These are phyloP conservation scores for Miscanthus lutarioriparius DNA, from an alignment of 176 grass and related monocot species.

Conservation along the genomic window DNA sequence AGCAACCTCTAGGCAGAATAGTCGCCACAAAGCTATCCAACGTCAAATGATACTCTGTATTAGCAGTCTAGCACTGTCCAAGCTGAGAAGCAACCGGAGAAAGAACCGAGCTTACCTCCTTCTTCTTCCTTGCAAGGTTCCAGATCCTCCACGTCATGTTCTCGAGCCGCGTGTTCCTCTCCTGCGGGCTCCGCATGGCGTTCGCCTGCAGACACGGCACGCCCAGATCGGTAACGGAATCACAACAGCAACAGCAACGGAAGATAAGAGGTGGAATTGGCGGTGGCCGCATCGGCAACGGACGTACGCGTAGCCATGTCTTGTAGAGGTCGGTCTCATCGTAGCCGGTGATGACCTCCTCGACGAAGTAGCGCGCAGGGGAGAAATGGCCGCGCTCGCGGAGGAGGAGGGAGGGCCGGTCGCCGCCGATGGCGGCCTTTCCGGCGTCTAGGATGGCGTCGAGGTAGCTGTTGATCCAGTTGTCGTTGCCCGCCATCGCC, in stretches of 20 bases:
- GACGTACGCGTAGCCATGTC: conserved; percentile 74
- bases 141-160: conserved; percentile 99
- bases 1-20: background rate
- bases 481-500: conserved; percentile 70
- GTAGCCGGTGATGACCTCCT: conserved; percentile 85
- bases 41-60: background rate
- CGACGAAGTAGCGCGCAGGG: conserved; percentile 80
- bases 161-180: conserved; percentile 97
- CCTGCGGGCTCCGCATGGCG: conserved; percentile 97
- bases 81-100: background rate
- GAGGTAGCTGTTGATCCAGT: conserved; percentile 81
- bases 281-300: background rate
- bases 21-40: background rate
- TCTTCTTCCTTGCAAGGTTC: conserved; percentile 99
- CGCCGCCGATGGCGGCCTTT: conserved; percentile 50
- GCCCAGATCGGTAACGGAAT: conserved; percentile 37
- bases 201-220: conserved; percentile 49
- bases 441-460: conserved; percentile 76
- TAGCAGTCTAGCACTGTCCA: background rate
- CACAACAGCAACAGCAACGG: background rate
- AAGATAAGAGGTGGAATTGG: background rate
- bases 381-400: conserved; percentile 77
- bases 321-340: conserved; percentile 87
- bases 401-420: conserved; percentile 69
- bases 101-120: conserved; percentile 56